These are phyloP conservation scores for Termitomyces sp. DNA, from an alignment of 1,284 basidiomycete genomes.

Conservation along the genomic window DNA sequence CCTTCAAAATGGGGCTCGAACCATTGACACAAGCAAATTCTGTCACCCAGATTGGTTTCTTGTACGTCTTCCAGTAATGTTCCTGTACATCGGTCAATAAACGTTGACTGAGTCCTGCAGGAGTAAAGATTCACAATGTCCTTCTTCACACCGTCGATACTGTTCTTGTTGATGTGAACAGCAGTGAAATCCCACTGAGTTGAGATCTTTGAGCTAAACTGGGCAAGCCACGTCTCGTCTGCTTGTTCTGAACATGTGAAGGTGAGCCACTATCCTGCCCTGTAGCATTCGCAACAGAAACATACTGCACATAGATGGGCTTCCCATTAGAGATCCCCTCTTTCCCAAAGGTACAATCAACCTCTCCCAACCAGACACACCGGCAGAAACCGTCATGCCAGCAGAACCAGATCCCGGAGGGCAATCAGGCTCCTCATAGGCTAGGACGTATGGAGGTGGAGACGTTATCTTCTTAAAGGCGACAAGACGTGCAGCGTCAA, in stretches of 20 bases:
- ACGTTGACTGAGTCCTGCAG: not conserved
- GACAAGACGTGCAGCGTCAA: constrained; percentile 31
- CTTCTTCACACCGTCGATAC: constrained; percentile 32
- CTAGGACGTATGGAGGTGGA: constrained; percentile 33
- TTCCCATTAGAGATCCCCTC: constrained; percentile 33
- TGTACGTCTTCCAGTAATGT: constrained; percentile 33
- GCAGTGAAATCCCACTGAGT: constrained; percentile 38
- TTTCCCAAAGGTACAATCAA: constrained; percentile 33
- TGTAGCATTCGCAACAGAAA: not conserved
- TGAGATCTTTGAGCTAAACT: constrained; percentile 30
- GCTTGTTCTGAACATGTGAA: constrained; percentile 29
- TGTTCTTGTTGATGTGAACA: constrained; percentile 41
- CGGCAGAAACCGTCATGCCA: constrained; percentile 32
- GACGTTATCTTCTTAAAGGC: constrained; percentile 29
- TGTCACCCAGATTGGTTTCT: constrained; percentile 40
- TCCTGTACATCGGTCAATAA: constrained; percentile 19
- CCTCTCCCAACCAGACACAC: constrained; percentile 32
- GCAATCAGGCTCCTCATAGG: constrained; percentile 41
- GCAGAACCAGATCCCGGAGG: constrained; percentile 35
- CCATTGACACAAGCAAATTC: constrained; percentile 42
- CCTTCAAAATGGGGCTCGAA: constrained; percentile 6
- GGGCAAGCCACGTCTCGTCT: constrained; percentile 37
- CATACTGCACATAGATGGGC: constrained; percentile 42
- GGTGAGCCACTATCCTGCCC: not conserved
- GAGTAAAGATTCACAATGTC: constrained; percentile 29